Evolutionary conservation across 2,329 filamentous ascomycete genomes (phyloP), one percentile per base, ranked within the genome.

Genomic region (Lizonia empirigonia): DNA sequence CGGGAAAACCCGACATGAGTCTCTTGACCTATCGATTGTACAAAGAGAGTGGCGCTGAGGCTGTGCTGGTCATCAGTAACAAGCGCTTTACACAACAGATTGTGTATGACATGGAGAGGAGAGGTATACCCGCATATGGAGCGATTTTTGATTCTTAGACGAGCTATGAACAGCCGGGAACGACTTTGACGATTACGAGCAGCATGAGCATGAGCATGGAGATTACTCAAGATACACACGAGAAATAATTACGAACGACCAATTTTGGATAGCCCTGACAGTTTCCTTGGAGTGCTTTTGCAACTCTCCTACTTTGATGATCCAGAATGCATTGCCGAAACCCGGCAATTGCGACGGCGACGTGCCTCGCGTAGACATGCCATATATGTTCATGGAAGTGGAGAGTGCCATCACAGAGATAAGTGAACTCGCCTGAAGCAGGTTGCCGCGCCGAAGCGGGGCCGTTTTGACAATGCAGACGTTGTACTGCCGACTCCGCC

Each of bases 51-150:
- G 68, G 75, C 0, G 81, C 82, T 1, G 88, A 91, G 76, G 88
- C 87, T 2, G 86, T 90, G 12, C 85, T 89, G 60, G 80, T 91
- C 48, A 89, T 91, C 62, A 86, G 85, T 44, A 91, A 91, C 66
- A 85, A 88, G 51, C 81, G 76, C 52, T 81, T 90, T 34, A 91
- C 88, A n/a, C 81, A 81, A 60, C 83, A 84, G 72, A 78, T 91
- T 5, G 87, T 91, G 1, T 89, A 86, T 69, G 85, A 81, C 13
- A 77, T 91, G 53, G 87, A 91, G 71, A 80, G 77, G 22, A 77
- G 85, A 44, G 86, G 87, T 0, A 74, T 90, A 19, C 82, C 85
- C 1, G 86, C 87, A 5, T 91, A 84, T 72, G 88, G 88, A 1
- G 86, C 88, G 2, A 89, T 91, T 60, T 91, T 87, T 73, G 88